phyloP scores from a whole-genome alignment of 78 protist species.

The Isochrysis galbana region DNA sequence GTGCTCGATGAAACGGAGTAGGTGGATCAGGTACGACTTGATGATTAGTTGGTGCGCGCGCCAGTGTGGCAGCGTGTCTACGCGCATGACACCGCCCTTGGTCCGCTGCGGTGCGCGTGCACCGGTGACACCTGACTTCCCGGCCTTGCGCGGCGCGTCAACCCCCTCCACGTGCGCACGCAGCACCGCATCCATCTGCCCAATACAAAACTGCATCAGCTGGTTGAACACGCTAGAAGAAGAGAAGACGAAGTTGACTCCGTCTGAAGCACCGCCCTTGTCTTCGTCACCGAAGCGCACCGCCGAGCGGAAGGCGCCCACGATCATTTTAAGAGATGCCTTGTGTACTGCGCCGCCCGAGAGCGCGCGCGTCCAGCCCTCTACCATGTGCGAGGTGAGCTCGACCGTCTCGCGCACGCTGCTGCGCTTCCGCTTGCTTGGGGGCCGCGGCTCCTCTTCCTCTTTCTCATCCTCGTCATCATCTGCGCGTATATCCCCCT shows the following conservation, averaged over 20 bases:
- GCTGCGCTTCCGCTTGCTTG: not conserved
- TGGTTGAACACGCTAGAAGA: constrained; percentile 38
- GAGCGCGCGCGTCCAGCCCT: not conserved
- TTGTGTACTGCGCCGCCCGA: not conserved
- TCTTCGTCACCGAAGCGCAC: constrained; percentile 47
- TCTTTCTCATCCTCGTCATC: not conserved
- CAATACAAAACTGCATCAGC: constrained; percentile 39
- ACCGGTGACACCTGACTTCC: not conserved
- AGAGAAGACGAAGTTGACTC: not conserved
- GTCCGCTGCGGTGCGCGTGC: not conserved
- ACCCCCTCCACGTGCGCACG: not conserved
- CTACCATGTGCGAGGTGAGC: not conserved
- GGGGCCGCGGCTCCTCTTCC: constrained; percentile 28
- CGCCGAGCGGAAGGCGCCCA: constrained; percentile 66
- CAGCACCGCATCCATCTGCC: constrained; percentile 34
- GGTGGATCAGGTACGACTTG: not conserved
- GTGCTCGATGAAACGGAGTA: not conserved
- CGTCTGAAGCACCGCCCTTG: not conserved
- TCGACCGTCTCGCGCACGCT: constrained; percentile 16
- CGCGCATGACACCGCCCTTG: not conserved
- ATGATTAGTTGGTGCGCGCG: not conserved
- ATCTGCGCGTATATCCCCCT: not conserved
- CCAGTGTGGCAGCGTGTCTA: not conserved
- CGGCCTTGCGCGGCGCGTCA: not conserved
- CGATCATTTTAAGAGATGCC: not conserved